Evolutionary conservation across 2,329 filamentous ascomycete species (phyloP).

Genomic region (Cladophialophora bantiana): DNA sequence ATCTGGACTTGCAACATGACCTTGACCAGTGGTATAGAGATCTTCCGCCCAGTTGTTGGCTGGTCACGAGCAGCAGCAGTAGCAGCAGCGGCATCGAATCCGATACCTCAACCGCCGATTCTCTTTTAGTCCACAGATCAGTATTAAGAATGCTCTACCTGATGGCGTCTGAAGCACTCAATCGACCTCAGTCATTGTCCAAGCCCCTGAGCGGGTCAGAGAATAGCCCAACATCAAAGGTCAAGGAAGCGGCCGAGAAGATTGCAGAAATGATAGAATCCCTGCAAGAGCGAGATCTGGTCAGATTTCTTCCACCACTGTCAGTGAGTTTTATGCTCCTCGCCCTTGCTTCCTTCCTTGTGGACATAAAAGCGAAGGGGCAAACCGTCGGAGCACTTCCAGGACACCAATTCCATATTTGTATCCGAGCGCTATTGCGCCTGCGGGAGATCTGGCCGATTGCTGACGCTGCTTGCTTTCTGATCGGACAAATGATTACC

Average conservation of each 20-base stretch:
- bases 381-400: constrained; percentile 19
- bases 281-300: constrained; percentile 30
- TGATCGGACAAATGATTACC: constrained; percentile 36
- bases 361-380: constrained; percentile 33
- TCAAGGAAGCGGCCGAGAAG: constrained; percentile 28
- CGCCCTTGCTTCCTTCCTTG: constrained; percentile 32
- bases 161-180: constrained; percentile 32
- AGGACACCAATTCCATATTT: constrained; percentile 32
- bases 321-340: constrained; percentile 35
- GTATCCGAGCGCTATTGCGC: constrained; percentile 29
- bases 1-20: constrained; percentile 27
- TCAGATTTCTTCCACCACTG: constrained; percentile 31
- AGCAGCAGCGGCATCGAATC: not conserved
- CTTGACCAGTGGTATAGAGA: constrained; percentile 31
- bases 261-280: constrained; percentile 32
- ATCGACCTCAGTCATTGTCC: constrained; percentile 29
- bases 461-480: constrained; percentile 33
- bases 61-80: constrained; percentile 12
- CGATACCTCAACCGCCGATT: constrained; percentile 16
- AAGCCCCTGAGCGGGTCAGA: constrained; percentile 13
- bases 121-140: constrained; percentile 28
- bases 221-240: constrained; percentile 25
- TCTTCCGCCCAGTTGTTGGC: constrained; percentile 28
- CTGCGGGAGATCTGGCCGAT: constrained; percentile 37
- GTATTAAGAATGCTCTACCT: constrained; percentile 31